These are phyloP conservation scores for Raffaelea arxii DNA, from an alignment of 2,329 filamentous ascomycete genomes.

Conservation along the genomic window DNA sequence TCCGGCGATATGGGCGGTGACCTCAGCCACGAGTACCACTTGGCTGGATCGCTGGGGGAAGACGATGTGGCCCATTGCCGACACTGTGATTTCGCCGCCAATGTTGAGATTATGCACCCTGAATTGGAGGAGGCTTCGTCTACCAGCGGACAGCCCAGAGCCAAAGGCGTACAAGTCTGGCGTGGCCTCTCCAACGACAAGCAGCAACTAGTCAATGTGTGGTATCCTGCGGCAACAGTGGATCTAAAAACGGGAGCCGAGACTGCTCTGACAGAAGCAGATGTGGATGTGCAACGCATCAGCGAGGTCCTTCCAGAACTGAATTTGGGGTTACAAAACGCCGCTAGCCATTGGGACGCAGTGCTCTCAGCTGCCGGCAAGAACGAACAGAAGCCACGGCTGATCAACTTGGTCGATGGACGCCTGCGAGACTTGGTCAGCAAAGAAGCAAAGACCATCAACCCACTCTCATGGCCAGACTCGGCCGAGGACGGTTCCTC, in stretches of 20 bases:
- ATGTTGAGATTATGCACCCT: constrained; percentile 67
- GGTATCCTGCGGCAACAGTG: constrained; percentile 39
- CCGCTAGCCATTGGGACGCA: constrained; percentile 39
- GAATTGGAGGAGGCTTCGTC: neutral
- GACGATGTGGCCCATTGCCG: constrained; percentile 73
- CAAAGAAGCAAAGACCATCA: neutral
- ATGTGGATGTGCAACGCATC: constrained; percentile 47
- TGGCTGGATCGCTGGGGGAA: constrained; percentile 70
- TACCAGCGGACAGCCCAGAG: neutral
- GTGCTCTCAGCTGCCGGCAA: constrained; percentile 19
- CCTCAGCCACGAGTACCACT: constrained; percentile 90
- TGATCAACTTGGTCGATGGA: constrained; percentile 29
- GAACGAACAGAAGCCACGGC: constrained; percentile 4
- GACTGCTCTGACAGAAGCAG: constrained; percentile 17
- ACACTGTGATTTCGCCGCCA: constrained; percentile 66
- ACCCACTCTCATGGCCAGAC: constrained; percentile 6
- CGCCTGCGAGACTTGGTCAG: constrained; percentile 21
- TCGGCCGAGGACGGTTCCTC: neutral
- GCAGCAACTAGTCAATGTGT: constrained; percentile 58
- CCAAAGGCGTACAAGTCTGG: constrained; percentile 34
- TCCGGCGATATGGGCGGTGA: constrained; percentile 95
- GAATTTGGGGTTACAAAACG: constrained; percentile 57
- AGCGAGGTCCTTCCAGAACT: constrained; percentile 58
- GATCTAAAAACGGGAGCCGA: constrained; percentile 8
- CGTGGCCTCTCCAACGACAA: constrained; percentile 59